Evolutionary conservation across 768 basidiomycete species (phyloP).

Genomic region (Tylopilus felleus): DNA sequence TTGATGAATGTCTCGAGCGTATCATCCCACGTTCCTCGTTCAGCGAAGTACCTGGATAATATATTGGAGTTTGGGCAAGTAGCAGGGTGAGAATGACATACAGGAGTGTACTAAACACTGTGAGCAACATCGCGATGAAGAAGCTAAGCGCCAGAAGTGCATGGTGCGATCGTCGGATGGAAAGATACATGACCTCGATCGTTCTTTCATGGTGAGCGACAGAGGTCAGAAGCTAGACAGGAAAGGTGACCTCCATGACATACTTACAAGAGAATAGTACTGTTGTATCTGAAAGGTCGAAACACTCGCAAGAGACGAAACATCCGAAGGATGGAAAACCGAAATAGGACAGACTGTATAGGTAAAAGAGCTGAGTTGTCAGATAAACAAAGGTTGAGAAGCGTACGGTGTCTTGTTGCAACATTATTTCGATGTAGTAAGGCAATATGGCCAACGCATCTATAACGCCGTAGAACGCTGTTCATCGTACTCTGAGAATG

Average conservation of each 20-base stretch:
- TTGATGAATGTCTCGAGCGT: constrained; percentile 78
- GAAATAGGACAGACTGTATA: constrained; percentile 72
- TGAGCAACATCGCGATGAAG: constrained; percentile 83
- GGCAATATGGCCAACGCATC: constrained; percentile 84
- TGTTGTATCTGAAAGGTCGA: constrained; percentile 82
- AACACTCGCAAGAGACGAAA: constrained; percentile 89
- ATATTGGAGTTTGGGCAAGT: neutral
- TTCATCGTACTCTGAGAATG: neutral
- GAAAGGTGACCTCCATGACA: neutral
- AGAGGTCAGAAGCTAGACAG: neutral
- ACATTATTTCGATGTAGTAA: constrained; percentile 82
- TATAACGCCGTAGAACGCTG: constrained; percentile 82
- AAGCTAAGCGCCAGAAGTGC: constrained; percentile 84
- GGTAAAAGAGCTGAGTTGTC: neutral
- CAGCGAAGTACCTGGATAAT: constrained; percentile 71
- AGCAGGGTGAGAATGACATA: constrained; percentile 32
- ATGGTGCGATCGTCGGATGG: constrained; percentile 80
- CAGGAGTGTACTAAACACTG: constrained; percentile 85
- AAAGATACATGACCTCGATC: constrained; percentile 91
- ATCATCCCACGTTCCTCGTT: constrained; percentile 88
- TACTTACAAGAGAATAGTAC: constrained; percentile 75
- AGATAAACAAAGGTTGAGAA: constrained; percentile 1
- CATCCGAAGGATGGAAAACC: constrained; percentile 88
- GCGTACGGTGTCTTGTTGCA: constrained; percentile 82
- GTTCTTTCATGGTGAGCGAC: constrained; percentile 44